Base-by-base conservation (phyloP, 108 stramenopile species). In the Skeletonema menzelii region DNA sequence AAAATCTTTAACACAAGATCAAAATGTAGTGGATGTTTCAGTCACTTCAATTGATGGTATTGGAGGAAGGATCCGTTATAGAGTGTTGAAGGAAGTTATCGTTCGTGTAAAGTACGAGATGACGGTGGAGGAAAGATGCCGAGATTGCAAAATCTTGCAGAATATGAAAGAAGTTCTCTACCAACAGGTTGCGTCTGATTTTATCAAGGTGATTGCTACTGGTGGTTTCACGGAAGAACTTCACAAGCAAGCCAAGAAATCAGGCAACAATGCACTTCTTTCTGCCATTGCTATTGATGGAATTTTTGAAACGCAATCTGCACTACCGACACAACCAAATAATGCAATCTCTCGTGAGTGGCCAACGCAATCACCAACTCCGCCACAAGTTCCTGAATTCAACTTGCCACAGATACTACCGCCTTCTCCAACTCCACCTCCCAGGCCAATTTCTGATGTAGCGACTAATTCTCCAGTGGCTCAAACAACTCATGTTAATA, bases 221-320 rank as follows among this genome's bases (percentile, higher is more conserved):
- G 34, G 49, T 8, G 72, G 28, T 56, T 49, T 57, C 63, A 34
- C 19, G 32, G 71, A 60, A 4, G 40, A 53, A 8, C 49, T 53
- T 22, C 22, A 53, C 8, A 53, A 22, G 49, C 49, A 53, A 53
- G 49, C 49, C 22, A 53, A 53, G 49, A 53, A 2, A 24, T 22
- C 19, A 22, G 49, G 22, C 49, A 53, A 53, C 49, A 53, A n/a
- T 22, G 2, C 8, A 53, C 22, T 53, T 20, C 49, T 53, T 53
- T 53, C 49, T 53, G 49, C 0, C 19, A 22, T 8, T 10, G 49
- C 22, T 8, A 24, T 53, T 22, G 49, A 53, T 22, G 49, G 20
- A 53, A 17, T 24, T 22, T 53, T 53, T 22, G 49, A 53, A 22
- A 10, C 6, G 10, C 49, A 53, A 5, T 0, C 22, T 22, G 8